Evolutionary conservation across 768 basidiomycete species (phyloP).

Genomic region (Rossbeevera mucosa): DNA sequence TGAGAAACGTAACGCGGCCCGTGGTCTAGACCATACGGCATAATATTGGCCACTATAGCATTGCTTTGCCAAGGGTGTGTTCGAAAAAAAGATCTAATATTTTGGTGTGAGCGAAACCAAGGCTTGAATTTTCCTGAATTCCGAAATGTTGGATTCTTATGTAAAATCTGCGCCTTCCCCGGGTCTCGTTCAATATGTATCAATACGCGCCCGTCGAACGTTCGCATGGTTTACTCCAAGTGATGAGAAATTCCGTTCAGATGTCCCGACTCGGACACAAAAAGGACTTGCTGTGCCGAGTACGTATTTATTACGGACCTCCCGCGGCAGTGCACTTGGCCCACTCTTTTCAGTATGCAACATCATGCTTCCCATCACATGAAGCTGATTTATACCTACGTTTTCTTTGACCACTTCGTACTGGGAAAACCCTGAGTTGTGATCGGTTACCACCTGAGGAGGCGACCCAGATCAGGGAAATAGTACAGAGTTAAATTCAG

Average conservation of each 20-base stretch:
- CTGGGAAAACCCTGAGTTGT: not conserved
- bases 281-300: not conserved
- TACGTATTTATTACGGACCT: not conserved
- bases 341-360: not conserved
- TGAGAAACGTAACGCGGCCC: not conserved
- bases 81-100: not conserved
- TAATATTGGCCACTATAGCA: not conserved
- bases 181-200: not conserved
- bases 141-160: too few species aligned
- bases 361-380: not conserved
- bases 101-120: not conserved
- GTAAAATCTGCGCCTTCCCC: not conserved
- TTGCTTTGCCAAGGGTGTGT: too few species aligned
- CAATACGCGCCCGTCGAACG: not conserved
- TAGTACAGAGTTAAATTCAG: not conserved
- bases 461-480: not conserved
- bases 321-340: not conserved
- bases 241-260: not conserved
- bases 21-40: not conserved
- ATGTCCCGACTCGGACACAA: not conserved
- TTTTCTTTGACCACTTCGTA: not conserved
- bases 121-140: too few species aligned
- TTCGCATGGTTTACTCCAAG: not conserved
- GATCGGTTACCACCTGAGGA: too few species aligned
- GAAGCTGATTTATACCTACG: not conserved